These are phyloP conservation scores for Castanopsis chinensis DNA, from an alignment of 306 rosid genomes.

Conservation along the genomic window DNA sequence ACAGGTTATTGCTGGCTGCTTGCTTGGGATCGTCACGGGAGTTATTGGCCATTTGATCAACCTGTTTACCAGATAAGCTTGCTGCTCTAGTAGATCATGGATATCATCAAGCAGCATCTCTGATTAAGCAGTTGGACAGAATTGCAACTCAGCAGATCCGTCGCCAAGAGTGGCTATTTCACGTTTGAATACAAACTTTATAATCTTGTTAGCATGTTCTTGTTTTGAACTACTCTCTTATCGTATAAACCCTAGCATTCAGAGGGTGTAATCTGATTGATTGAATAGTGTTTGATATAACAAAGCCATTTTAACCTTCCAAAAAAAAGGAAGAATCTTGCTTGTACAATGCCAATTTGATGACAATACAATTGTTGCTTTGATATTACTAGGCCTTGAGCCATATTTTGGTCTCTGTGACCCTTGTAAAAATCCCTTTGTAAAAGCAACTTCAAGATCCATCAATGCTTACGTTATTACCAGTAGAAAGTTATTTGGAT, in stretches of 20 bases:
- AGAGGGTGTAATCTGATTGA: conserved; percentile 27
- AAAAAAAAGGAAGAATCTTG: background rate
- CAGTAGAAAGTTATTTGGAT: background rate
- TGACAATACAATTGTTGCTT: background rate
- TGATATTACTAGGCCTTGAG: background rate
- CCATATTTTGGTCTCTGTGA: background rate
- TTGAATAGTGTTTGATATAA: conserved; percentile 17
- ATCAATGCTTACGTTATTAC: no score
- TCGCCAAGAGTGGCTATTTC: background rate
- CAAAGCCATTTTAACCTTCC: conserved; percentile 13
- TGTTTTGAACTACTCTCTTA: conserved; percentile 12
- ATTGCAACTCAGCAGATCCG: conserved; percentile 24
- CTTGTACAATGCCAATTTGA: conserved; percentile 4
- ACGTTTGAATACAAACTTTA: conserved; percentile 10
- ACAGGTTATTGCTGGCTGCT: conserved; percentile 90
- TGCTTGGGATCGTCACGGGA: conserved; percentile 71
- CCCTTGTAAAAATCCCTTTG: no score
- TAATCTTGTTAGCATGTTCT: conserved; percentile 19
- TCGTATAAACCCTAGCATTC: conserved; percentile 20
- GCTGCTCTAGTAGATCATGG: conserved; percentile 18
- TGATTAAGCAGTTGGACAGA: conserved; percentile 22
- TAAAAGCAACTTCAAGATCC: no score
- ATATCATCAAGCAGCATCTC: conserved; percentile 30
- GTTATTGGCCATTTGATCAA: conserved; percentile 51
- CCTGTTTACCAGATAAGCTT: conserved; percentile 23